These are phyloP conservation scores for Penicillium simplicissimum DNA, from an alignment of 495 filamentous ascomycete genomes.

Conservation along the genomic window DNA sequence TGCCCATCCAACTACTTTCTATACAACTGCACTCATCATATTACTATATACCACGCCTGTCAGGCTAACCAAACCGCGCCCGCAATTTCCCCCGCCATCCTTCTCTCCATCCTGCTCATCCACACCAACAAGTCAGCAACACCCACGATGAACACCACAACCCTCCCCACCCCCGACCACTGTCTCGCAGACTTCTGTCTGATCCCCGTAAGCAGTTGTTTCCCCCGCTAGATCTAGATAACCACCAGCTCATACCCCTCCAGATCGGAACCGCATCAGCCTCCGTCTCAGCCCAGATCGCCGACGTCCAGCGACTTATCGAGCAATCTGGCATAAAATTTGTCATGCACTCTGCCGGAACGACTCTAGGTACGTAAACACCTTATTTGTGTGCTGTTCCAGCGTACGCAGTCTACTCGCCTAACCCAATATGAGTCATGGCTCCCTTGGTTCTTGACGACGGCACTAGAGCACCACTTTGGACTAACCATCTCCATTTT, in stretches of 20 bases:
- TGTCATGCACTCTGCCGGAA: conserved; percentile 89
- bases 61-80: neutral
- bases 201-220: conserved; percentile 60
- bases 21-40: neutral
- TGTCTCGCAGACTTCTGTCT: conserved; percentile 84
- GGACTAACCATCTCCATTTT: neutral
- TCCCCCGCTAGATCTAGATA: neutral
- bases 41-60: neutral
- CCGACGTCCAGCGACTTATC: conserved; percentile 85
- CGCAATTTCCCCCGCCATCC: neutral
- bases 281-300: conserved; percentile 85
- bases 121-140: conserved; percentile 2
- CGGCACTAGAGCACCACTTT: neutral
- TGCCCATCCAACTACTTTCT: neutral
- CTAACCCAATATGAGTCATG: too few species aligned
- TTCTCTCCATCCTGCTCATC: neutral
- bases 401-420: neutral
- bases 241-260: conserved; percentile 31
- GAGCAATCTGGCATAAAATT: conserved; percentile 75
- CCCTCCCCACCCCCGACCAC: conserved; percentile 59
- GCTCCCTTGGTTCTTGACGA: neutral
- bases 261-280: conserved; percentile 79
- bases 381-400: neutral
- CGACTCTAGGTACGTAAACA: conserved; percentile 73
- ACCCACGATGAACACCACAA: conserved; percentile 19